Evolutionary conservation across 352 stramenopile species (phyloP).

Genomic region (Thraustotheca clavata): DNA sequence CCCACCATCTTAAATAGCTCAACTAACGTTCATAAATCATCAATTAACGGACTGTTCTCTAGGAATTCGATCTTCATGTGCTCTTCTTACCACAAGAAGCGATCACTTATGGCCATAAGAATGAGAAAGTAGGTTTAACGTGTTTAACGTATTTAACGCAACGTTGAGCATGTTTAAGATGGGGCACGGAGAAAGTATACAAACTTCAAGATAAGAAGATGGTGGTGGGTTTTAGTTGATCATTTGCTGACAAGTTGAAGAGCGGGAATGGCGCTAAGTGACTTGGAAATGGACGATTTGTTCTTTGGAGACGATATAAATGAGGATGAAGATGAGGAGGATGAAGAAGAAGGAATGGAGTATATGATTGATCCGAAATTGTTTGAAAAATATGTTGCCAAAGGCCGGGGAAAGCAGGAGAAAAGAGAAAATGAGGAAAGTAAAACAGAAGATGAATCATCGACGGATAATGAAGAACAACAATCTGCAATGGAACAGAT

Average conservation of each 20-base stretch:
- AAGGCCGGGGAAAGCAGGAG: neutral
- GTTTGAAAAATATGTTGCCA: neutral
- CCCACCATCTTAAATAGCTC: too few species aligned
- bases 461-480: neutral
- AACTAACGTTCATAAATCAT: too few species aligned
- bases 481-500: neutral
- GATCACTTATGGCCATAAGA: too few species aligned
- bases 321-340: neutral
- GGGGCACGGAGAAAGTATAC: too few species aligned
- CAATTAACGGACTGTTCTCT: too few species aligned
- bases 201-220: neutral
- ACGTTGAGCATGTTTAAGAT: too few species aligned
- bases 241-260: slow-evolving; percentile 7
- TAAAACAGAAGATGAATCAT: neutral
- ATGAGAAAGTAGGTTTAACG: too few species aligned
- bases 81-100: too few species aligned
- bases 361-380: neutral
- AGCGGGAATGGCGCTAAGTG: slow-evolving; percentile 2
- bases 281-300: slow-evolving; percentile 23
- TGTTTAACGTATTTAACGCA: too few species aligned
- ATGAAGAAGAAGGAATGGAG: neutral
- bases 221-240: neutral
- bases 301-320: slow-evolving; percentile 14
- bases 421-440: too few species aligned
- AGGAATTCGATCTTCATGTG: too few species aligned